phyloP scores from a whole-genome alignment of 1,139 yeast genomes.

The Debaryomyces robertsiae region DNA sequence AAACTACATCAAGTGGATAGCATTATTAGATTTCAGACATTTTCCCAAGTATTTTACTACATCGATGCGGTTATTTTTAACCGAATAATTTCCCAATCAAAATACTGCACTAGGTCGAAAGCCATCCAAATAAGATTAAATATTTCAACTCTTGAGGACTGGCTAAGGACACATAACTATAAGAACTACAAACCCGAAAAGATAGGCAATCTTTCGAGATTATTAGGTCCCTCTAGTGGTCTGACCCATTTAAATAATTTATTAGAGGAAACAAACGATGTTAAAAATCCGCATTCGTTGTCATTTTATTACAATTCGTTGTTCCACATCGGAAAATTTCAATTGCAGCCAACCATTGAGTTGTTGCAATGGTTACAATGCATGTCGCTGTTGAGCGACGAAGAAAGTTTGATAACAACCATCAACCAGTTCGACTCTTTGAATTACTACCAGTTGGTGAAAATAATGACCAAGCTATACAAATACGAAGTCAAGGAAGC shows the following conservation, averaged over 20 bases:
- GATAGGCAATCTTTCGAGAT: slow-evolving; percentile 28
- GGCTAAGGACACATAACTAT: slow-evolving; percentile 82
- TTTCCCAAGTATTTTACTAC: slow-evolving; percentile 80
- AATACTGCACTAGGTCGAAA: slow-evolving; percentile 73
- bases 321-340: slow-evolving; percentile 61
- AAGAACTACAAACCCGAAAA: slow-evolving; percentile 50
- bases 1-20: slow-evolving; percentile 82
- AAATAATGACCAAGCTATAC: slow-evolving; percentile 68
- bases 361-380: slow-evolving; percentile 90
- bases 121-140: slow-evolving; percentile 91
- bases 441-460: slow-evolving; percentile 70
- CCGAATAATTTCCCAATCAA: slow-evolving; percentile 63
- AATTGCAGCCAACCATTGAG: slow-evolving; percentile 75
- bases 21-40: slow-evolving; percentile 70
- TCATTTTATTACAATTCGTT: slow-evolving; percentile 58
- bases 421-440: slow-evolving; percentile 58
- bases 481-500: slow-evolving; percentile 83
- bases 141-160: slow-evolving; percentile 84
- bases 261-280: slow-evolving; percentile 21
- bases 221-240: slow-evolving; percentile 20
- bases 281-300: slow-evolving; percentile 33
- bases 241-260: slow-evolving; percentile 25
- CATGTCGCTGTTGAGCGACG: slow-evolving; percentile 61
- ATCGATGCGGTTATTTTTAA: slow-evolving; percentile 74
- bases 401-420: slow-evolving; percentile 59